Evolutionary conservation across 2,329 filamentous ascomycete species (phyloP), one percentile per base, ranked within the genome.

Genomic region (Microdochium nivale): DNA sequence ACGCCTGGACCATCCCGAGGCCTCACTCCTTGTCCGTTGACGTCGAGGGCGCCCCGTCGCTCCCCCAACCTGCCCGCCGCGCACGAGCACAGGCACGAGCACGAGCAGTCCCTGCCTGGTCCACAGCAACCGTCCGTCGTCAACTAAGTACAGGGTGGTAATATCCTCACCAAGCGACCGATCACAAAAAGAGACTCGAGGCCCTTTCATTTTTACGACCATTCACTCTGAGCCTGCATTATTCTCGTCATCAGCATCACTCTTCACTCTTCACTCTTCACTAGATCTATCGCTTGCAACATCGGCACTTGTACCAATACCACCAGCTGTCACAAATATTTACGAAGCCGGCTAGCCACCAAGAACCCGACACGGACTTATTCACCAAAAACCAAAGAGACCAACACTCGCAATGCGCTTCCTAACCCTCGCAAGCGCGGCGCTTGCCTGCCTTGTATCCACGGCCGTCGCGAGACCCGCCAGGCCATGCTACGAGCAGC

Each of bases 401-500:
- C 40, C 5, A 5, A 23, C 8, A 44, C 8, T 23, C 40, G 23
- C n/a, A 44, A 44, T 44, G 40, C 16, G 21, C 9, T 44, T 44
- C 19, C 19, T 19, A 5, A 24, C 40, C 40, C 40, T 51, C 50
- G 37, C 47, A 3, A 27, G 47, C 44, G 33, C 44, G 32, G 35
- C 40, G 19, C 25, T 23, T 3, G 50, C 43, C 21, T 37, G 27
- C n/a, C 47, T 37, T 10, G 27, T 11, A 7, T 37, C 50, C n/a
- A 48, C 24, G 14, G 40, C 40, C 27, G 27, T 3, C 47, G 50
- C 25, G 33, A n/a, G 21, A 48, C 43, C 10, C 33, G 40, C 50
- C 33, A 16, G 23, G 24, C 50, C n/a, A 37, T 48, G 30, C 47
- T 48, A 35, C 43, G 47, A 25, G 16, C 32, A 57, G 49, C 67